A percentile compares a stretch with the other conserved stretches of the same genome.
Conservation (phyloP, 2,329 filamentous ascomycete genomes). For the Sphaerulina musiva region DNA sequence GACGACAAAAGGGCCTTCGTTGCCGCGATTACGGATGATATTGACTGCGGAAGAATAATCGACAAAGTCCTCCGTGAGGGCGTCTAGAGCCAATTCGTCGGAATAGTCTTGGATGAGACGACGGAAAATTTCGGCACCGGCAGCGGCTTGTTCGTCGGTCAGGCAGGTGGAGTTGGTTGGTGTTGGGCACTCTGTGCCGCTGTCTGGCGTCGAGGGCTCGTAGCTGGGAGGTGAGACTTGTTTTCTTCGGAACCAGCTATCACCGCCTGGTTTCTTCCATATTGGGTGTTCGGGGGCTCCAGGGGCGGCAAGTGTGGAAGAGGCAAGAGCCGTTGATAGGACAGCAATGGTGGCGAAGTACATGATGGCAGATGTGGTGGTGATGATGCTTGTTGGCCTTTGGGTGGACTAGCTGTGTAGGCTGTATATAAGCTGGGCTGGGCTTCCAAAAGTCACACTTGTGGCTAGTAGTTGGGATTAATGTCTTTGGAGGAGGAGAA, state of each 20-base stretch:
- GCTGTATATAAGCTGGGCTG: too few species aligned
- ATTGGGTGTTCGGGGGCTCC: too few species aligned
- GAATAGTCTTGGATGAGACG: conserved; percentile 30
- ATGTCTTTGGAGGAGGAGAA: neutral
- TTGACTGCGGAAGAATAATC: conserved; percentile 31
- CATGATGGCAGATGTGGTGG: conserved; percentile 16
- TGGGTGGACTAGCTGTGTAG: too few species aligned
- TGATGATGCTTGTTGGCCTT: conserved; percentile 4
- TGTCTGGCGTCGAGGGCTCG: neutral
- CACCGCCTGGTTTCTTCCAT: conserved; percentile 17
- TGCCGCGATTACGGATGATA: conserved; percentile 29
- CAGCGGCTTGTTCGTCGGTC: conserved; percentile 21
- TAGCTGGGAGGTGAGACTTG: conserved; percentile 6
- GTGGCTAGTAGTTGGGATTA: too few species aligned
- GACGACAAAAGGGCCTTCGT: conserved; percentile 23
- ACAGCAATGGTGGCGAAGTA: conserved; percentile 20
- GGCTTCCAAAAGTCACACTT: too few species aligned
- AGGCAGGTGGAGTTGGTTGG: conserved; percentile 18
- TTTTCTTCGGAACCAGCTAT: conserved; percentile 20
- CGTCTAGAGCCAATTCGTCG: conserved; percentile 25
- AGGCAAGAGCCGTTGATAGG: conserved; percentile 18
- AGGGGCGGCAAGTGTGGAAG: conserved; percentile 19
- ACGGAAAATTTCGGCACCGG: conserved; percentile 28
- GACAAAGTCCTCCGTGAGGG: conserved; percentile 29
- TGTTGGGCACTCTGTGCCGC: conserved; percentile 7